Conservation (phyloP, 192 early-diverging fungal genomes). For the Backusella sp. region DNA sequence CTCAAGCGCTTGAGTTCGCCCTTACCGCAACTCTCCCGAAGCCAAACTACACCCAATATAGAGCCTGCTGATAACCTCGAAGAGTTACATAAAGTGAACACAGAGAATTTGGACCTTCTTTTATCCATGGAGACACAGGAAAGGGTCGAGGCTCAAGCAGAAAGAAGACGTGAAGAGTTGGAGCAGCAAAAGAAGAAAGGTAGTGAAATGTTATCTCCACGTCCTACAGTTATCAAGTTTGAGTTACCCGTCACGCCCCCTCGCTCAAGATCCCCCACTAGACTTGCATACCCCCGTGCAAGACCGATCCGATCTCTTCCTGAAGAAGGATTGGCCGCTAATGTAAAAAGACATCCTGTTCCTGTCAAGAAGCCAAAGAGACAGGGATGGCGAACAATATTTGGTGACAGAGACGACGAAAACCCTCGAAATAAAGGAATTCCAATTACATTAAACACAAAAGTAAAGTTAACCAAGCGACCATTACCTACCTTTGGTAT, state of each 20-base stretch:
- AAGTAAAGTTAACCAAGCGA: constrained; percentile 23
- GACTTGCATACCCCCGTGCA: constrained; percentile 23
- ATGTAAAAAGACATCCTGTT: background rate
- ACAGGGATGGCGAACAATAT: constrained; percentile 22
- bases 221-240: constrained; percentile 29
- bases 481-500: constrained; percentile 27
- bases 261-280: constrained; percentile 22
- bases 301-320: constrained; percentile 15
- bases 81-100: background rate
- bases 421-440: constrained; percentile 5
- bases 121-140: constrained; percentile 31
- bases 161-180: constrained; percentile 18
- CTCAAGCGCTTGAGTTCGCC: background rate
- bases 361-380: constrained; percentile 4
- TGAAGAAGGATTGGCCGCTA: constrained; percentile 6
- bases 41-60: background rate
- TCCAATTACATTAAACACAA: constrained; percentile 15
- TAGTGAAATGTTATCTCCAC: background rate
- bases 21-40: background rate
- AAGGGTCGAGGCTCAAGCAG: constrained; percentile 18
- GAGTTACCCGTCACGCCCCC: constrained; percentile 32
- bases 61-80: background rate
- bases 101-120: constrained; percentile 21
- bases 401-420: constrained; percentile 18
- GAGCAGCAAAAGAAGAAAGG: constrained; percentile 19